These are phyloP conservation scores for Penicillium sp. DNA, from an alignment of 2,329 filamentous ascomycete genomes.

Conservation along the genomic window DNA sequence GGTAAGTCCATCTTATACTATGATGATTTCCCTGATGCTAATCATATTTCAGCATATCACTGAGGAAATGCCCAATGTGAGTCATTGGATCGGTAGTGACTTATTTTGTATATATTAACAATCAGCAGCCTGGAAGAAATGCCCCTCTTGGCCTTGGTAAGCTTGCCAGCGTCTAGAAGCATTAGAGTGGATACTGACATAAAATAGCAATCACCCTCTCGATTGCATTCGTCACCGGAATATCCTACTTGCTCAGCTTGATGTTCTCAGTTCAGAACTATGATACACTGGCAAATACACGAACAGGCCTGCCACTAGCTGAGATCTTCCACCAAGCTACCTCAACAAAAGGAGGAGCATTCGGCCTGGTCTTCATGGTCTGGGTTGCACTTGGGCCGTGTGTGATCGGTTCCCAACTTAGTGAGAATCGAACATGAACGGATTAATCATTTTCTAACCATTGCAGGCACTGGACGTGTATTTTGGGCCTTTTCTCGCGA, in stretches of 20 bases:
- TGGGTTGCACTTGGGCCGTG: constrained; percentile 36
- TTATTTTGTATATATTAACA: background rate
- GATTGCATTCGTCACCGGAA: constrained; percentile 53
- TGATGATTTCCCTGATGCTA: background rate
- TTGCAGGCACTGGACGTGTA: constrained; percentile 52
- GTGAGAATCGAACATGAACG: constrained; percentile 7
- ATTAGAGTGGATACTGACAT: constrained; percentile 6
- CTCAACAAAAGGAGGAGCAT: constrained; percentile 51
- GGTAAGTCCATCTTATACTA: constrained; percentile 10
- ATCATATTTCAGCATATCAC: constrained; percentile 44
- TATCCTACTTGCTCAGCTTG: constrained; percentile 52
- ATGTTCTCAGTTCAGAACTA: constrained; percentile 56
- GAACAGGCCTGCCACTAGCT: constrained; percentile 60
- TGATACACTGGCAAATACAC: constrained; percentile 38
- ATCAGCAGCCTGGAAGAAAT: constrained; percentile 29
- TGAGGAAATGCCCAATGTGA: constrained; percentile 53
- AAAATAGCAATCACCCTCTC: constrained; percentile 43
- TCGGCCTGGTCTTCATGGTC: constrained; percentile 49
- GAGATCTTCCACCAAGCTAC: constrained; percentile 64
- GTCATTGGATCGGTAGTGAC: constrained; percentile 12
- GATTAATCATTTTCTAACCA: background rate
- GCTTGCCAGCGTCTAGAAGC: background rate
- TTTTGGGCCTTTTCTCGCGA: constrained; percentile 62
- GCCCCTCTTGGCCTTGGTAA: constrained; percentile 34
- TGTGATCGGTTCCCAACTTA: constrained; percentile 35